Evolutionary conservation across 2,329 filamentous ascomycete species (phyloP), one percentile per base, ranked within the genome.

Genomic region (Microdochium trichocladiopsis): DNA sequence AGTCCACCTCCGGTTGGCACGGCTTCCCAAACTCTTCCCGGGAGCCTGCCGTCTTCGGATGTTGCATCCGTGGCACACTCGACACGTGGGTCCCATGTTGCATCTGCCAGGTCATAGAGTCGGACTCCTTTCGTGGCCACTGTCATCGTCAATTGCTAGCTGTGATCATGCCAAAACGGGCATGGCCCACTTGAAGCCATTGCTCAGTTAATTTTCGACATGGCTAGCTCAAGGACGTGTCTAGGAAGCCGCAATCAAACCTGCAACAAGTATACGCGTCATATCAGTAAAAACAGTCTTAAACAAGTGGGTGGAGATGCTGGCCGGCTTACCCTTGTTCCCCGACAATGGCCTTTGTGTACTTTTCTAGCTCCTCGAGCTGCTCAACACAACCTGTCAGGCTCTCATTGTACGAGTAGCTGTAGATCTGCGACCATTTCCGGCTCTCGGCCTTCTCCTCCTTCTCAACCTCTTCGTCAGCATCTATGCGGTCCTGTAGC

Each of bases 391-490:
- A 80, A 3, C 75, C 74, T 6, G 76, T 79, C 48, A 79, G 64
- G 54, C 74, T 78, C 57, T 79, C 73, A 52, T 74, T 76, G 59
- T 79, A 79, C 2, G 72, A 75, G 62, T 76, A 79, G 52, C 74
- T 76, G 60, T 83, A 82, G 52, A 83, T 78, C 59, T 82, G 76
- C 31, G 72, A 73, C 77, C 79, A 81, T 53, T 76, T 75, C 57
- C 70, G 70, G 16, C 60, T 71, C 49, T 69, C 67, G 9, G 63
- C 62, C 49, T 63, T 64, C 36, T 68, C 60, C 31, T 59, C 51
- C 24, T 50, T 50, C 31, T 52, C 58, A 25, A 61, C 49, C 25
- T 54, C 58, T 21, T 57, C 61, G 48, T 61, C 66, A 49, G 55
- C 56, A 52, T 61, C 58, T 28, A 68, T 59, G 43, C 71, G 66